These are phyloP conservation scores for Earliella scabrosa DNA, from an alignment of 1,284 basidiomycete species.

Conservation along the genomic window DNA sequence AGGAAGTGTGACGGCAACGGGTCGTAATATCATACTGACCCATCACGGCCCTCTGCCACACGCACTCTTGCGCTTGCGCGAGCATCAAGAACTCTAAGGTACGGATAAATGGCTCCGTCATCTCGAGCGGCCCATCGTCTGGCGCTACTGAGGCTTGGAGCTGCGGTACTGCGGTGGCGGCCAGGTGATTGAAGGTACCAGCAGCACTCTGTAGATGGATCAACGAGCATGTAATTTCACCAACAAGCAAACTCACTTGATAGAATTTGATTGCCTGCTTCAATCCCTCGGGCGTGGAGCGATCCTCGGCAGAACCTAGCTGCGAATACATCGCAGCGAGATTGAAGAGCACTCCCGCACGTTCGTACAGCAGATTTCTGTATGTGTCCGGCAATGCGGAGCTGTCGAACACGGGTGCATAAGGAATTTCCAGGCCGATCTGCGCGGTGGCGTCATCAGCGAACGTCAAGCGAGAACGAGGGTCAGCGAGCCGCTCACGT, in stretches of 20 bases:
- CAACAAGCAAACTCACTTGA: slow-evolving; percentile 54
- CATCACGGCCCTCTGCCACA: slow-evolving; percentile 91
- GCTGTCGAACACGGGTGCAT: slow-evolving; percentile 70
- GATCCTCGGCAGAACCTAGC: slow-evolving; percentile 67
- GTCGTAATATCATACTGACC: slow-evolving; percentile 48
- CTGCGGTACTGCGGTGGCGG: slow-evolving; percentile 60
- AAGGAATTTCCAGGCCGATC: slow-evolving; percentile 82
- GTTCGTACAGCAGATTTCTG: slow-evolving; percentile 80
- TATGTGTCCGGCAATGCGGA: slow-evolving; percentile 64
- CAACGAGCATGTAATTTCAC: not conserved
- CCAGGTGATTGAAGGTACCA: slow-evolving; percentile 73
- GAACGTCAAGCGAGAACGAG: not conserved
- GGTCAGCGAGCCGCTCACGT: slow-evolving; percentile 47
- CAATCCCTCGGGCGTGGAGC: slow-evolving; percentile 77
- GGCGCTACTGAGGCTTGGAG: slow-evolving; percentile 55
- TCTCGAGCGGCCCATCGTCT: slow-evolving; percentile 63
- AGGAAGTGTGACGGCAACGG: not conserved
- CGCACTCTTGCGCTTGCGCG: slow-evolving; percentile 96
- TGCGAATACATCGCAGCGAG: slow-evolving; percentile 83
- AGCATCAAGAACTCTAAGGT: slow-evolving; percentile 82
- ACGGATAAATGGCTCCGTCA: slow-evolving; percentile 65
- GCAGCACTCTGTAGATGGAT: slow-evolving; percentile 65
- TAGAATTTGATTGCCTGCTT: slow-evolving; percentile 74
- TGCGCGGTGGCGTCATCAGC: slow-evolving; percentile 36
- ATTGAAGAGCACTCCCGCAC: slow-evolving; percentile 81